A percentile compares a stretch with the other conserved stretches of the same genome.
phyloP scores from a whole-genome alignment of 345 rosid species.

The Psidium friedrichsthalianum region DNA sequence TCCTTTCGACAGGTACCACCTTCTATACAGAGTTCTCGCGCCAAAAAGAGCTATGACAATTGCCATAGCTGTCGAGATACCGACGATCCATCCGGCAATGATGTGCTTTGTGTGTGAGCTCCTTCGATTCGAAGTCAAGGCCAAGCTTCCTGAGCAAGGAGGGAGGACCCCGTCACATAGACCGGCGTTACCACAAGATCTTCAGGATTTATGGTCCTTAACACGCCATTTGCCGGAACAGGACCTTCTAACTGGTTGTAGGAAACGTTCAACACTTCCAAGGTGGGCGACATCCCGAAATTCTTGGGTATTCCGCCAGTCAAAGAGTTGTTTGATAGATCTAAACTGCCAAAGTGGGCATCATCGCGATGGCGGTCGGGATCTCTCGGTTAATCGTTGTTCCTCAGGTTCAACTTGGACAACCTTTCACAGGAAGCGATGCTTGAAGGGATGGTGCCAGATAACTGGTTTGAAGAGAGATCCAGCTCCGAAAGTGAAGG shows the following conservation, averaged over 20 bases:
- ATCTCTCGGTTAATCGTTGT: conserved; percentile 56
- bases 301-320: conserved; percentile 64
- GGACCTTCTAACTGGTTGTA: conserved; percentile 75
- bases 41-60: conserved; percentile 33
- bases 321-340: conserved; percentile 74
- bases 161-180: conserved; percentile 79
- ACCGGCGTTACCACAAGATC: conserved; percentile 63
- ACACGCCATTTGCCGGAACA: conserved; percentile 65
- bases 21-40: conserved; percentile 32
- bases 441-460: conserved; percentile 71
- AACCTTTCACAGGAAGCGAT: conserved; percentile 76
- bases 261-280: conserved; percentile 75
- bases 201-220: conserved; percentile 68
- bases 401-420: conserved; percentile 56
- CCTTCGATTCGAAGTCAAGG: conserved; percentile 14
- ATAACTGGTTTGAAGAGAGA: conserved; percentile 63
- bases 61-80: conserved; percentile 46
- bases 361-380: conserved; percentile 52
- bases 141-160: conserved; percentile 44
- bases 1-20: conserved; percentile 33
- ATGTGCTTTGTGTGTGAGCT: conserved; percentile 42
- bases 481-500: conserved; percentile 78
- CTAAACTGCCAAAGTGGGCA: conserved; percentile 84
- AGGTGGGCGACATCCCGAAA: conserved; percentile 71
- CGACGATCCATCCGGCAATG: conserved; percentile 51